Percentiles rank a stretch among this genome's conserved stretches.
These are phyloP conservation scores for Podila clonocystis DNA, from an alignment of 192 early-diverging fungal genomes.

Conservation along the genomic window DNA sequence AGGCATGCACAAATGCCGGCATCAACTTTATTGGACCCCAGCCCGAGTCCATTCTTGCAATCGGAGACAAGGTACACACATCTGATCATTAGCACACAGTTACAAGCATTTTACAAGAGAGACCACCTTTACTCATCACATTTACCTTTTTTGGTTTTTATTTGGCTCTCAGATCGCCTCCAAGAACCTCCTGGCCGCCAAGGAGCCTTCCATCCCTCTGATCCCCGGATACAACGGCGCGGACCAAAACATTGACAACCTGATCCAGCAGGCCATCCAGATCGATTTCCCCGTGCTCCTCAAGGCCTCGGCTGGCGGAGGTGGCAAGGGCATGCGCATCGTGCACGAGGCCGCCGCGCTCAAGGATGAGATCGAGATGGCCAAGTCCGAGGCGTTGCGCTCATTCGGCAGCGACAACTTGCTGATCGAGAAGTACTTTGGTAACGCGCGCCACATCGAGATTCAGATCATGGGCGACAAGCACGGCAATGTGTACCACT, in stretches of 20 bases:
- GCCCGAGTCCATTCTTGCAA: conserved; percentile 64
- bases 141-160: background rate
- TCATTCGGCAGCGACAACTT: conserved; percentile 67
- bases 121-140: background rate
- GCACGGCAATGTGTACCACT: conserved; percentile 64
- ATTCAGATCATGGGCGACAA: conserved; percentile 69
- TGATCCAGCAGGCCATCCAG: conserved; percentile 58
- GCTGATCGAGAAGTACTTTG: conserved; percentile 71
- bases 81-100: background rate
- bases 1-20: conserved; percentile 54
- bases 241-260: conserved; percentile 59
- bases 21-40: conserved; percentile 67
- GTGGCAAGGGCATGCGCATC: conserved; percentile 74
- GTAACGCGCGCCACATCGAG: conserved; percentile 65
- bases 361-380: conserved; percentile 63
- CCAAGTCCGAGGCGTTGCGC: conserved; percentile 63
- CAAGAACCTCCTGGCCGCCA: conserved; percentile 63
- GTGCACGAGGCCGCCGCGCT: conserved; percentile 60
- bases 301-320: conserved; percentile 72
- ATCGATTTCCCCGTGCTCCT: conserved; percentile 70
- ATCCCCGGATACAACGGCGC: conserved; percentile 75
- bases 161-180: conserved; percentile 52
- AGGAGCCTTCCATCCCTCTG: conserved; percentile 64
- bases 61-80: conserved; percentile 63
- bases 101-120: background rate